These are phyloP conservation scores for Paramecium tetraurelia DNA, from an alignment of 73 alveolate genomes.

Conservation along the genomic window DNA sequence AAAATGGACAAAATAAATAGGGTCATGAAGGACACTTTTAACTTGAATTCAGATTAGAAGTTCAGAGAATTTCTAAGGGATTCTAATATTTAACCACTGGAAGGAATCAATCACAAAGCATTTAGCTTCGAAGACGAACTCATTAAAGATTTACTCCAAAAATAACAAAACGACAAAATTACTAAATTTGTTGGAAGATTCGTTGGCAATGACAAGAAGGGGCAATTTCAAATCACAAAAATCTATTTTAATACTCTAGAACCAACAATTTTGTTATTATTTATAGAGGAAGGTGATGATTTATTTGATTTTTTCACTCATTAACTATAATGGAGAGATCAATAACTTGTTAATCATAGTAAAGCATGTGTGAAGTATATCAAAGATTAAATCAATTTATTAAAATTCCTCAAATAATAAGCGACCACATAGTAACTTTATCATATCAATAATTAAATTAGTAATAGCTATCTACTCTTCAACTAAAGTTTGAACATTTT, in stretches of 20 bases:
- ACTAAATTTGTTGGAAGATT: background rate
- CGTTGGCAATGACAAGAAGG: background rate
- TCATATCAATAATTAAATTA: background rate
- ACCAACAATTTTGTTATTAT: background rate
- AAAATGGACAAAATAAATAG: background rate
- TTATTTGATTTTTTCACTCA: background rate
- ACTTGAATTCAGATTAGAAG: background rate
- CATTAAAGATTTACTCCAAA: background rate
- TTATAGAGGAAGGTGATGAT: background rate
- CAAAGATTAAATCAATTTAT: background rate
- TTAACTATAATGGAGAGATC: background rate
- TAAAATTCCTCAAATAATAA: background rate
- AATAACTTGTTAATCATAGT: background rate
- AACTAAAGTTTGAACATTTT: background rate
- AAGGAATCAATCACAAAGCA: background rate
- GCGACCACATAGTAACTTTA: background rate
- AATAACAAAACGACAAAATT: background rate
- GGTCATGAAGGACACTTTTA: background rate
- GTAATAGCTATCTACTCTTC: background rate
- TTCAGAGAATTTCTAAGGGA: constrained; percentile 10
- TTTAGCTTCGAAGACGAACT: background rate
- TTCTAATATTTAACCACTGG: background rate
- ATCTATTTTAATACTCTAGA: background rate
- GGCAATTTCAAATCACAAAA: background rate
- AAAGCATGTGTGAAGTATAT: background rate